phyloP scores from a whole-genome alignment of 2,329 filamentous ascomycete species.

The Epichloe typhina region DNA sequence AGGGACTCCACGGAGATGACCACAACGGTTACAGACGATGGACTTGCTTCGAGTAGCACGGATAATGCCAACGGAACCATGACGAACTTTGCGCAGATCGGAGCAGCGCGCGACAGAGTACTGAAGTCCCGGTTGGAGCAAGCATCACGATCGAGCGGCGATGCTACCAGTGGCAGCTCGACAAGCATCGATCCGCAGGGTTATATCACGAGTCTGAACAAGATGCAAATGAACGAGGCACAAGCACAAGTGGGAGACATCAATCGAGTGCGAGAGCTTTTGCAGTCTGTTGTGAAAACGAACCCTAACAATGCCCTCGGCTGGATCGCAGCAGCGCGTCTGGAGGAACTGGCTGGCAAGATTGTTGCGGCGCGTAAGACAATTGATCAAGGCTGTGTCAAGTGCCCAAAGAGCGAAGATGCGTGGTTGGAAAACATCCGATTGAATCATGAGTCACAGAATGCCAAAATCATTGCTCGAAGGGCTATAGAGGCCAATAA shows the following conservation, averaged over 20 bases:
- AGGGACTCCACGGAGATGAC: conserved; percentile 70
- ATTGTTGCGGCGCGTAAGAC: conserved; percentile 78
- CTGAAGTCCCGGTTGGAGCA: conserved; percentile 88
- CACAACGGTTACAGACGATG: conserved; percentile 75
- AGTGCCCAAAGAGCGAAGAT: conserved; percentile 89
- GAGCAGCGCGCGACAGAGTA: conserved; percentile 90
- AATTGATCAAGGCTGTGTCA: conserved; percentile 76
- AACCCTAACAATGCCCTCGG: conserved; percentile 90
- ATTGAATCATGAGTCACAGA: conserved; percentile 70
- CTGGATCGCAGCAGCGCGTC: conserved; percentile 85
- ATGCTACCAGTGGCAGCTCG: conserved; percentile 61
- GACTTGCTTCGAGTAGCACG: conserved; percentile 24
- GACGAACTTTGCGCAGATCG: conserved; percentile 97
- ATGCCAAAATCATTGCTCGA: conserved; percentile 90
- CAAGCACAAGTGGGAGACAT: conserved; percentile 87
- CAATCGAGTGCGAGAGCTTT: conserved; percentile 76
- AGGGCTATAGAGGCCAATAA: conserved; percentile 88
- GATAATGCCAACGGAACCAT: conserved; percentile 68
- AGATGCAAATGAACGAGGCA: conserved; percentile 63
- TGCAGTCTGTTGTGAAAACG: conserved; percentile 96
- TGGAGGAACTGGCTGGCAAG: conserved; percentile 89
- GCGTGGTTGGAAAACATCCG: conserved; percentile 94
- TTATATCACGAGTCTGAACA: conserved; percentile 84
- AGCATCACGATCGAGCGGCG: conserved; percentile 57
- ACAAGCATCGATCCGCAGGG: conserved; percentile 91